Evolutionary conservation across 23 red algal genomes (phyloP).

Genomic region (Gracilaria caudata): DNA sequence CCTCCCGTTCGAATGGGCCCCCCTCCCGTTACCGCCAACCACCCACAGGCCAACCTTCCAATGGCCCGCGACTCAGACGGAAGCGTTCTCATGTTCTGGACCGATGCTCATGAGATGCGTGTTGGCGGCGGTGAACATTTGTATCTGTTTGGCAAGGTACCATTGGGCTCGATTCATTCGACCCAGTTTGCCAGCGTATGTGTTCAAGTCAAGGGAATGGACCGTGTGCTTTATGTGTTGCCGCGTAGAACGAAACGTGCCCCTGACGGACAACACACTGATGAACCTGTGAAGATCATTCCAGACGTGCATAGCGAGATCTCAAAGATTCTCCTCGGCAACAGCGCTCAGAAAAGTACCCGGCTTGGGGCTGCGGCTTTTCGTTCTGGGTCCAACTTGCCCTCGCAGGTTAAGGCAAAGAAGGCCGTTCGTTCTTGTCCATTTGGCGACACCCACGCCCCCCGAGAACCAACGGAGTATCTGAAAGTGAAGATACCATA

Average conservation of each 20-base stretch:
- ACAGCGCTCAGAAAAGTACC: not conserved
- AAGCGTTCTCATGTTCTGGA: slow-evolving; percentile 83
- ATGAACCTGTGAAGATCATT: slow-evolving; percentile 45
- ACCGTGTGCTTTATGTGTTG: slow-evolving; percentile 83
- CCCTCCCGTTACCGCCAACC: not conserved
- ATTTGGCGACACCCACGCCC: slow-evolving; percentile 64
- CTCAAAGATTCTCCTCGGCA: slow-evolving; percentile 38
- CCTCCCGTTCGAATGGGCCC: slow-evolving; percentile 1
- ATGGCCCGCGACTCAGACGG: slow-evolving; percentile 61
- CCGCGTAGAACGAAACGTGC: slow-evolving; percentile 49
- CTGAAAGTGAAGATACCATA: slow-evolving; percentile 91
- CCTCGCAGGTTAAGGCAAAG: slow-evolving; percentile 64
- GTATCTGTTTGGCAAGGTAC: slow-evolving; percentile 88
- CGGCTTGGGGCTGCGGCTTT: not conserved
- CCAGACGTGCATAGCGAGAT: slow-evolving; percentile 68
- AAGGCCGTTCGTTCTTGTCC: slow-evolving; percentile 58
- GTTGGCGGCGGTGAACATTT: slow-evolving; percentile 70
- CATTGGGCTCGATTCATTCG: slow-evolving; percentile 14
- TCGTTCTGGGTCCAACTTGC: slow-evolving; percentile 34
- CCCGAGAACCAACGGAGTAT: slow-evolving; percentile 65
- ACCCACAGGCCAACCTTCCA: slow-evolving; percentile 18
- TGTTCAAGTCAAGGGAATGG: slow-evolving; percentile 76
- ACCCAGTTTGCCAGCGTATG: slow-evolving; percentile 53
- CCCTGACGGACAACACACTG: slow-evolving; percentile 8
- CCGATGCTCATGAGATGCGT: slow-evolving; percentile 86